Base-by-base conservation (phyloP, 306 rosid genomes). In the Trichosanthes truncata region DNA sequence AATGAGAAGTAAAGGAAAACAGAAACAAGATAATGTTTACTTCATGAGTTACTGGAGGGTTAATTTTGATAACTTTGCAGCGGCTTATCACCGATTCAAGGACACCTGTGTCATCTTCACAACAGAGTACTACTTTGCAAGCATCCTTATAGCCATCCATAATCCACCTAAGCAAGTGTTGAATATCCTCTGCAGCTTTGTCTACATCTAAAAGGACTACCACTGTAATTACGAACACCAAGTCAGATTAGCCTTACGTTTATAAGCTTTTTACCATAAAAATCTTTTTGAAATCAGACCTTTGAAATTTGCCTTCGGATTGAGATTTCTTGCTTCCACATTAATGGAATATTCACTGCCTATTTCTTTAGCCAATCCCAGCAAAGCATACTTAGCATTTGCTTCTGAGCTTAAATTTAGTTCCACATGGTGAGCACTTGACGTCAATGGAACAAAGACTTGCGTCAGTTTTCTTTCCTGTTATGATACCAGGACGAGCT, bases 141-240 rank as follows among this genome's bases (percentile, higher is more conserved):
- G 87, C 79, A 74, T 94, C 93, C 17, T 90, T 75, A 82, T 91
- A 86, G 76, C 98, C 87, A 81, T 94, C 98, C 84, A 91, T 84
- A 62, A 89, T 91, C 97, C 97, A 94, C 81, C 91, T 92, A 80
- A 92, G 89, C 89, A 94, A 77, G 84, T 92, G 95, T 60, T 89
- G 97, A 62, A 89, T 82, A 81, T 84, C 89, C 83, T 91, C 91
- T 35, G 82, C 79, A 60, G 97, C 90, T 80, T 91, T 87, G 85
- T 94, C 93, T 23, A 88, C 90, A 29, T 82, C 95, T 71, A 91
- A 84, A 53, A 94, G 91, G 83, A 94, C 84, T 66, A 94, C 81
- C 15, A 89, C 97, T 94, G 91, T 38, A 83, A 84, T 60, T 25
- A 38, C 81, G 46, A 68, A 80, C 66, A 80, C n/a, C 76, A 60